These are phyloP conservation scores for Epichloe sp. DNA, from an alignment of 2,329 filamentous ascomycete genomes.

Conservation along the genomic window DNA sequence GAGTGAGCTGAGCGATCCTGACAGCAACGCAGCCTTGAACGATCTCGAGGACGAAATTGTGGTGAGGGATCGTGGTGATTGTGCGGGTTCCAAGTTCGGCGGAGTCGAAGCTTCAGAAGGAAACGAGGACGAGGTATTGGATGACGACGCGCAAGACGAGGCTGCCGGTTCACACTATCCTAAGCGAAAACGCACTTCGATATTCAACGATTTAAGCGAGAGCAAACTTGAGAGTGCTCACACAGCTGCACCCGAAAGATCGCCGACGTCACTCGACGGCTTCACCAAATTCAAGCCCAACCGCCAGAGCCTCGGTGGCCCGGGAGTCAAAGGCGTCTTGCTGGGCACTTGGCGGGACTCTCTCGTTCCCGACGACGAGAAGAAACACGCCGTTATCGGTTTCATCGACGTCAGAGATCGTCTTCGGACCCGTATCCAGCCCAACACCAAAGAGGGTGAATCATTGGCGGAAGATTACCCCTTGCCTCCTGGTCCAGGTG, in stretches of 20 bases:
- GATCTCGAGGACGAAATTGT: constrained; percentile 40
- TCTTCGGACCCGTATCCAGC: constrained; percentile 45
- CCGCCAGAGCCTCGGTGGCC: constrained; percentile 13
- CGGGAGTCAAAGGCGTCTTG: constrained; percentile 31
- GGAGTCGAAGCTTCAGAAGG: constrained; percentile 14
- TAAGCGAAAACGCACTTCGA: constrained; percentile 42
- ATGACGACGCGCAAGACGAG: constrained; percentile 27
- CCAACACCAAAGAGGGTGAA: constrained; percentile 33
- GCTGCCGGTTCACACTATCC: constrained; percentile 28
- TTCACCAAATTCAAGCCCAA: constrained; percentile 15
- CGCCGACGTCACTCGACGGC: constrained; percentile 8
- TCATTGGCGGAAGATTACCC: constrained; percentile 32
- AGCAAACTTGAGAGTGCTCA: constrained; percentile 28
- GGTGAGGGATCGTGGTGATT: constrained; percentile 31
- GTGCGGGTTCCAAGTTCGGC: constrained; percentile 16
- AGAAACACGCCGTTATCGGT: constrained; percentile 46
- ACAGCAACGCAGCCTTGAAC: constrained; percentile 21
- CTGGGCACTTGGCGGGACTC: constrained; percentile 51
- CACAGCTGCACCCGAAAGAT: constrained; percentile 18
- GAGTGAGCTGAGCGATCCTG: constrained; percentile 31
- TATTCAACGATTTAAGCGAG: constrained; percentile 36
- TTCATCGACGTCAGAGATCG: constrained; percentile 50
- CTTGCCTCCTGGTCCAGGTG: constrained; percentile 44
- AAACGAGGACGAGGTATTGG: constrained; percentile 31
- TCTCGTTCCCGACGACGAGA: constrained; percentile 29